Base-by-base conservation (phyloP, 2,329 filamentous ascomycete genomes). In the Biscogniauxia sp. region DNA sequence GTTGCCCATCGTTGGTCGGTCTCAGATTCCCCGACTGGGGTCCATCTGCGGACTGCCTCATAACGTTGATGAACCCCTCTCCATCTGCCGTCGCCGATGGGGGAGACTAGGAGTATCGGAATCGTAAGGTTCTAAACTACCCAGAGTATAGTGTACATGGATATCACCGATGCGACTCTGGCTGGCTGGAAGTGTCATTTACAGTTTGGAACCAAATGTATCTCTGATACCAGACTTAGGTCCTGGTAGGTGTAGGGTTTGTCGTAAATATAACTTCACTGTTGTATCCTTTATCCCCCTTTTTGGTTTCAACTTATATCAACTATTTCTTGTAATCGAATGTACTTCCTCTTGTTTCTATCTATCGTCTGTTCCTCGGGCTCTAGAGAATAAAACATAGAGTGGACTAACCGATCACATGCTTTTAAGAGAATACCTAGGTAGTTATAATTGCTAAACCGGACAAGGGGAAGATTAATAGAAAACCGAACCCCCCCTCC, bases 11-110 rank as follows among this genome's bases (percentile, higher is more conserved):
- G 57, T 57, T 20, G 41, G 60, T 66, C 65, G 65, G 65, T 59
- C 54, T 49, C 56, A 60, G 64, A 65, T 66, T 56, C 23, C 65
- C 65, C 65, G 65, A 66, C 61, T 54, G 58, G 49, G 62, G 59
- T 60, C 59, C 23, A 52, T 52, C 51, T 52, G 51, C 9, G 19
- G 19, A 26, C 51, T 13, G 15, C 20, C 23, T 26, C 37, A 45
- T n/a, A 45, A 45, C 2, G 37, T 45, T 45, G 7, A 45, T n/a
- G 37, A 45, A 45, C 37, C 37, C 37, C 37, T 45, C 37, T 45
- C 37, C 13, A 45, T 45, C 37, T 45, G 37, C 37, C 11, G 37
- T 45, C 37, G 37, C 37, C 37, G 37, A 45, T n/a, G 37, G 37
- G 7, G 15, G 37, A 45, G 37, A 45, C 37, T 45, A n/a, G 37